phyloP scores from a whole-genome alignment of 75 land plant genomes.

The Gnetum montanum region DNA sequence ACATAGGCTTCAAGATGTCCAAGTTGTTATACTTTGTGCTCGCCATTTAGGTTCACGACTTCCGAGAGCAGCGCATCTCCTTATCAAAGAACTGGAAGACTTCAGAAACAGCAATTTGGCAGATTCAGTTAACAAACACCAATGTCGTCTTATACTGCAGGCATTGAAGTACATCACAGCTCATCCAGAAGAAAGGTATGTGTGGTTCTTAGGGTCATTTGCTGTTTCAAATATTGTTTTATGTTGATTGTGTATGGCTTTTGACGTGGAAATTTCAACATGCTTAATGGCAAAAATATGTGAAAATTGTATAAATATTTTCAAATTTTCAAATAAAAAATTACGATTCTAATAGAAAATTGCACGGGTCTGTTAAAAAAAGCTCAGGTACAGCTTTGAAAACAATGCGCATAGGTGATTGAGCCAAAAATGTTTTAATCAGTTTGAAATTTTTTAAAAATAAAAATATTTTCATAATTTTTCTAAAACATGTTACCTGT shows the following conservation, averaged over 20 bases:
- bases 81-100: constrained; percentile 89
- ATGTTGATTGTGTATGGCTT: background rate
- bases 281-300: no score
- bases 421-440: no score
- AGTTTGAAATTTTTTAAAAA: no score
- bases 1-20: constrained; percentile 94
- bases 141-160: constrained; percentile 85
- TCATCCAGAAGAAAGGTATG: constrained; percentile 76
- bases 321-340: no score
- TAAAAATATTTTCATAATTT: no score
- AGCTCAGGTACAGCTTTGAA: no score
- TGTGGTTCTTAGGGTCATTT: background rate
- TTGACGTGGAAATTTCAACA: no score
- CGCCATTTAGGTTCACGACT: constrained; percentile 80
- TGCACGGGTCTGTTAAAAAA: no score
- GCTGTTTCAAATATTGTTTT: background rate
- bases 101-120: constrained; percentile 64
- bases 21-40: constrained; percentile 83
- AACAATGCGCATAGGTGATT: no score
- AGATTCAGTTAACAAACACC: constrained; percentile 97
- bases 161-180: constrained; percentile 58
- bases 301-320: no score
- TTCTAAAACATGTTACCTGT: no score
- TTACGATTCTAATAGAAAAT: no score
- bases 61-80: constrained; percentile 74